Conservation (phyloP, 2,329 filamentous ascomycete genomes). For the Colletotrichum cuscutae region DNA sequence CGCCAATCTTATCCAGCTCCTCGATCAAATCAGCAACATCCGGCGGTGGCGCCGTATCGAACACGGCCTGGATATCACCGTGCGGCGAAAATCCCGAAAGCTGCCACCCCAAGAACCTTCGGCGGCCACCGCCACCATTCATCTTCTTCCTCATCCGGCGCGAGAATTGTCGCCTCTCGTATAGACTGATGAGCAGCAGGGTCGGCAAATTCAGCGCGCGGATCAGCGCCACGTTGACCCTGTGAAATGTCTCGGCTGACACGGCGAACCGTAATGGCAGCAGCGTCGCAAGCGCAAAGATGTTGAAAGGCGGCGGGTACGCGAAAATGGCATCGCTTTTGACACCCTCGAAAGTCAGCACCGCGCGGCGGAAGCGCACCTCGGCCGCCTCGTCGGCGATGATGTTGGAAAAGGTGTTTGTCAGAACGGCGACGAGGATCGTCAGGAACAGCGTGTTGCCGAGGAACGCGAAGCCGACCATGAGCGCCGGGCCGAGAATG, state of each 20-base stretch:
- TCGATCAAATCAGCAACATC: conserved; percentile 46
- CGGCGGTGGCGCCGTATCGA: conserved; percentile 67
- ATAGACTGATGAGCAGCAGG: conserved; percentile 68
- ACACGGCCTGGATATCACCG: conserved; percentile 69
- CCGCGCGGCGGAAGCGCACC: conserved; percentile 76
- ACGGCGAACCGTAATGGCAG: conserved; percentile 74
- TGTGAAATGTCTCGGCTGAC: conserved; percentile 74
- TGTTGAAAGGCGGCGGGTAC: conserved; percentile 77
- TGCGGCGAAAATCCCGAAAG: conserved; percentile 59
- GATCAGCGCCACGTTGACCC: conserved; percentile 74
- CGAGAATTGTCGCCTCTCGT: conserved; percentile 63
- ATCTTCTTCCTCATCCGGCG: conserved; percentile 55
- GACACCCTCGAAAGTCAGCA: conserved; percentile 79
- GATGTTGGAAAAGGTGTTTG: conserved; percentile 77
- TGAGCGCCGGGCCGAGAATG: conserved; percentile 73
- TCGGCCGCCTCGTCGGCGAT: conserved; percentile 76
- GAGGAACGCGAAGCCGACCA: conserved; percentile 78
- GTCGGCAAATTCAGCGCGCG: conserved; percentile 72
- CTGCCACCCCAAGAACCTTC: conserved; percentile 20
- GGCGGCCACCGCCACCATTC: background rate
- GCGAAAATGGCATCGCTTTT: conserved; percentile 78
- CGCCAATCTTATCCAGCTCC: conserved; percentile 25
- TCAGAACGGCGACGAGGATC: conserved; percentile 78
- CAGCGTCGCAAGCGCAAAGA: conserved; percentile 70
- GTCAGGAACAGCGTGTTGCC: conserved; percentile 81